Evolutionary conservation across 192 early-diverging fungal species (phyloP).

Genomic region (Spinellus fusiger): DNA sequence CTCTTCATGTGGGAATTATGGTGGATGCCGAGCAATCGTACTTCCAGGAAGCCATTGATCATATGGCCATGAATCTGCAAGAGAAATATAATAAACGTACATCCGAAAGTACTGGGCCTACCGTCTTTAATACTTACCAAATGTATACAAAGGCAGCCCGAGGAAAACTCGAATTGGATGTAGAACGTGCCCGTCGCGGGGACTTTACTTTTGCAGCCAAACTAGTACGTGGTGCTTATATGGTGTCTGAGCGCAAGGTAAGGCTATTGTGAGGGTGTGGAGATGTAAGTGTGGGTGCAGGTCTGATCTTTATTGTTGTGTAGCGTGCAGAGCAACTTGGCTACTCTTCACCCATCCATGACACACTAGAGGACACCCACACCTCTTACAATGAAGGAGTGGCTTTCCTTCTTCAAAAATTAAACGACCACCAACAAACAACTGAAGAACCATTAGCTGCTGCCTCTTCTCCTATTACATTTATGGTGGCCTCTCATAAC

Average conservation of each 20-base stretch:
- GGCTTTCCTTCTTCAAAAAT: conserved; percentile 56
- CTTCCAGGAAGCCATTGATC: conserved; percentile 90
- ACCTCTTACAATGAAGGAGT: conserved; percentile 76
- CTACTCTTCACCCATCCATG: conserved; percentile 77
- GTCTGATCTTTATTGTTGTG: not conserved
- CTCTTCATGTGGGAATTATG: conserved; percentile 67
- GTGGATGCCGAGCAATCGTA: conserved; percentile 93
- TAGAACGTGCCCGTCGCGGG: conserved; percentile 57
- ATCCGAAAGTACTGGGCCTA: conserved; percentile 33
- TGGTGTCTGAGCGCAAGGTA: conserved; percentile 42
- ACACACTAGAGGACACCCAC: conserved; percentile 76
- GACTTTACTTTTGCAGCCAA: conserved; percentile 82
- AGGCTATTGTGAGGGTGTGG: not conserved
- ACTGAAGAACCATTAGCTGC: conserved; percentile 19
- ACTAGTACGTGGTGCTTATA: conserved; percentile 53
- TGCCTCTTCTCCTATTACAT: conserved; percentile 46
- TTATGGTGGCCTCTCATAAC: conserved; percentile 92
- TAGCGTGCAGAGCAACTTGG: conserved; percentile 61
- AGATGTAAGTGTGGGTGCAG: not conserved
- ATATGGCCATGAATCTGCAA: conserved; percentile 66
- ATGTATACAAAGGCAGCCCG: conserved; percentile 80
- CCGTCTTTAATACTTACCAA: conserved; percentile 92
- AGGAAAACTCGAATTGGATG: conserved; percentile 60
- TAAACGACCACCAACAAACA: conserved; percentile 35
- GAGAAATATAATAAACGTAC: conserved; percentile 58